phyloP scores from a whole-genome alignment of 1,284 basidiomycete species.

The Leucoagaricus sp. region DNA sequence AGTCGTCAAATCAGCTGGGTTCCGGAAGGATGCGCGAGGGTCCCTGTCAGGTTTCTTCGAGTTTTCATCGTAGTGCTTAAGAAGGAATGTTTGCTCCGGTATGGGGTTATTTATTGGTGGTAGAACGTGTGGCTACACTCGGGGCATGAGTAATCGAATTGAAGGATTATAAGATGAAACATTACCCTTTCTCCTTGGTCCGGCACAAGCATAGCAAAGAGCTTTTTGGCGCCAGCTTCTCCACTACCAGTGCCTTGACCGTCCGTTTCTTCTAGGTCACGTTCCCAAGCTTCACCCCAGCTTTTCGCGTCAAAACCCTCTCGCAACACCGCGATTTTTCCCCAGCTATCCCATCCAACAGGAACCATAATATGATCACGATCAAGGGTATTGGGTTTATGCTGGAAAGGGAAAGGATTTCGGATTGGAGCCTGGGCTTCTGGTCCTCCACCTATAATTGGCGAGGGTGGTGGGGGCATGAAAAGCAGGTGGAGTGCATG shows the following conservation, averaged over 20 bases:
- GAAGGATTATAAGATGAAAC: neutral
- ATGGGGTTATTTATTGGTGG: conserved; percentile 78
- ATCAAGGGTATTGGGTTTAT: conserved; percentile 90
- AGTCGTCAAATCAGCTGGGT: conserved; percentile 55
- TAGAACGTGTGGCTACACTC: conserved; percentile 57
- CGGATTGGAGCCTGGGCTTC: conserved; percentile 60
- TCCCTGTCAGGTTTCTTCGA: conserved; percentile 86
- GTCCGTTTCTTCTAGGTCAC: conserved; percentile 52
- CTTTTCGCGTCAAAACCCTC: conserved; percentile 88
- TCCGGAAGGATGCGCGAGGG: conserved; percentile 84
- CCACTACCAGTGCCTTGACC: conserved; percentile 39
- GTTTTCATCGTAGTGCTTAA: conserved; percentile 87
- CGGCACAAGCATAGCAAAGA: conserved; percentile 66
- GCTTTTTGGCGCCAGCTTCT: conserved; percentile 52
- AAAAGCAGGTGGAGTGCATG: conserved; percentile 90
- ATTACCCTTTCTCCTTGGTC: conserved; percentile 73
- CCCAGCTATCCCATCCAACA: conserved; percentile 97
- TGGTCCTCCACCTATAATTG: conserved; percentile 37
- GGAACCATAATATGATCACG: conserved; percentile 92
- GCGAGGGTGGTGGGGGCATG: conserved; percentile 68
- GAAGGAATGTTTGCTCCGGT: conserved; percentile 85
- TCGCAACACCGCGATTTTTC: conserved; percentile 89
- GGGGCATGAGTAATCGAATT: conserved; percentile 7
- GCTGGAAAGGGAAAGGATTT: conserved; percentile 83
- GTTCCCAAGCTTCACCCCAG: conserved; percentile 86